Evolutionary conservation across 2,329 filamentous ascomycete species (phyloP).

Genomic region (Fusarium brachygibbosum): DNA sequence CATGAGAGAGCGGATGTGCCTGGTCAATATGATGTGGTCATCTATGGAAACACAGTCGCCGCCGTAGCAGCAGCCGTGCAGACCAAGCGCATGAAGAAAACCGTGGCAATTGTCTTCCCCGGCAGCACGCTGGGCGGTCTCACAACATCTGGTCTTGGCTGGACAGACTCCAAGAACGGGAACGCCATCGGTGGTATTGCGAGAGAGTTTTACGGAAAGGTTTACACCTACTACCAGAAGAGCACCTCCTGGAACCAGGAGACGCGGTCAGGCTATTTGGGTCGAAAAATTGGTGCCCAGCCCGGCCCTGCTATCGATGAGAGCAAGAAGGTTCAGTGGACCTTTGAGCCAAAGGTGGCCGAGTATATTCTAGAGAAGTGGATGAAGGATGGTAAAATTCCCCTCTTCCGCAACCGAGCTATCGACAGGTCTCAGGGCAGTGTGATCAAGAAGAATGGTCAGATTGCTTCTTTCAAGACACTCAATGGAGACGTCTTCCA

Average conservation of each 20-base stretch:
- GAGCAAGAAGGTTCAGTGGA: constrained; percentile 40
- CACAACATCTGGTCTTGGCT: constrained; percentile 39
- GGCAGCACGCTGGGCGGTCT: constrained; percentile 37
- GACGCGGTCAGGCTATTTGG: constrained; percentile 29
- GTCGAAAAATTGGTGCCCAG: constrained; percentile 34
- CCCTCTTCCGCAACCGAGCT: constrained; percentile 33
- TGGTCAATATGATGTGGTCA: constrained; percentile 37
- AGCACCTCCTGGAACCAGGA: constrained; percentile 28
- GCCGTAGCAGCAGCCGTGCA: constrained; percentile 40
- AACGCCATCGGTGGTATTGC: constrained; percentile 41
- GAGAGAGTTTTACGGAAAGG: constrained; percentile 36
- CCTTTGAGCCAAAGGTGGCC: constrained; percentile 42
- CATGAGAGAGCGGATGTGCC: constrained; percentile 17
- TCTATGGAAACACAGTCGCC: constrained; percentile 45
- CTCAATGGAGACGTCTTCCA: constrained; percentile 19
- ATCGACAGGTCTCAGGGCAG: constrained; percentile 29
- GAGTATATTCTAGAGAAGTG: constrained; percentile 37
- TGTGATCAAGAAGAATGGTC: constrained; percentile 30
- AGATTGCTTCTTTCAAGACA: constrained; percentile 36
- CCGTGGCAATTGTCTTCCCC: constrained; percentile 38
- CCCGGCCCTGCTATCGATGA: constrained; percentile 40
- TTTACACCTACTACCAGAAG: constrained; percentile 34
- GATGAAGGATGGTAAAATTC: constrained; percentile 39
- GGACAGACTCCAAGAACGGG: constrained; percentile 43
- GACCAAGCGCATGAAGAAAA: constrained; percentile 39